Evolutionary conservation across 805 yeast genomes (phyloP).

Genomic region (Kurtzmaniella fragi): DNA sequence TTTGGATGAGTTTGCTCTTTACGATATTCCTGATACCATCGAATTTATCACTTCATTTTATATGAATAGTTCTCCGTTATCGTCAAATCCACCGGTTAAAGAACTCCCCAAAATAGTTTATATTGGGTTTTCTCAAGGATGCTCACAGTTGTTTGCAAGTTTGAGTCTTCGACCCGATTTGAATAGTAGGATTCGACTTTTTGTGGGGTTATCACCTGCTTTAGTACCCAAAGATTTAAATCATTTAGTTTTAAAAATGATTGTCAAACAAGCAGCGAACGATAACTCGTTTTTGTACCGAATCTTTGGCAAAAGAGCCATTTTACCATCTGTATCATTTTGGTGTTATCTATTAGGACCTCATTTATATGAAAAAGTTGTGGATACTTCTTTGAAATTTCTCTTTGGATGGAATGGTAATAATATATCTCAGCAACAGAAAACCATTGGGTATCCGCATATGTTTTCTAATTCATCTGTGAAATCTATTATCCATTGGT

Average conservation of each 20-base stretch:
- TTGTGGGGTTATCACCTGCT: slow-evolving; percentile 28
- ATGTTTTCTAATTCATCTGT: slow-evolving; percentile 26
- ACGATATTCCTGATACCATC: slow-evolving; percentile 24
- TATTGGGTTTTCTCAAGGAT: slow-evolving; percentile 28
- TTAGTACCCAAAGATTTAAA: slow-evolving; percentile 19
- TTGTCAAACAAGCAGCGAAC: slow-evolving; percentile 21
- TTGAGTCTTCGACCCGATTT: slow-evolving; percentile 21
- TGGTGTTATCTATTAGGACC: slow-evolving; percentile 22
- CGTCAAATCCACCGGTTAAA: background rate
- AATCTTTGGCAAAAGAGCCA: slow-evolving; percentile 23
- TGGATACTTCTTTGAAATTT: slow-evolving; percentile 17
- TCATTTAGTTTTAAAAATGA: slow-evolving; percentile 18
- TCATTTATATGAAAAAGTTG: slow-evolving; percentile 16
- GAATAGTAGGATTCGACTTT: slow-evolving; percentile 15
- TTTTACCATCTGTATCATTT: slow-evolving; percentile 24
- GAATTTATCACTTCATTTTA: slow-evolving; percentile 17
- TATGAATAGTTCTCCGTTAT: background rate
- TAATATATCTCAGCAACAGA: slow-evolving; percentile 19
- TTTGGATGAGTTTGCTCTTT: slow-evolving; percentile 26
- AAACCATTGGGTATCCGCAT: slow-evolving; percentile 23
- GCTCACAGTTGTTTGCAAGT: slow-evolving; percentile 28
- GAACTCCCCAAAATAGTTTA: slow-evolving; percentile 15
- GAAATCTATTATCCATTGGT: slow-evolving; percentile 26
- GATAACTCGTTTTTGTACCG: slow-evolving; percentile 19
- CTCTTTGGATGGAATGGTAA: slow-evolving; percentile 24